Evolutionary conservation across 352 stramenopile species (phyloP), one percentile per base, ranked within the genome.

Genomic region (Globisporangium acanthophoron): DNA sequence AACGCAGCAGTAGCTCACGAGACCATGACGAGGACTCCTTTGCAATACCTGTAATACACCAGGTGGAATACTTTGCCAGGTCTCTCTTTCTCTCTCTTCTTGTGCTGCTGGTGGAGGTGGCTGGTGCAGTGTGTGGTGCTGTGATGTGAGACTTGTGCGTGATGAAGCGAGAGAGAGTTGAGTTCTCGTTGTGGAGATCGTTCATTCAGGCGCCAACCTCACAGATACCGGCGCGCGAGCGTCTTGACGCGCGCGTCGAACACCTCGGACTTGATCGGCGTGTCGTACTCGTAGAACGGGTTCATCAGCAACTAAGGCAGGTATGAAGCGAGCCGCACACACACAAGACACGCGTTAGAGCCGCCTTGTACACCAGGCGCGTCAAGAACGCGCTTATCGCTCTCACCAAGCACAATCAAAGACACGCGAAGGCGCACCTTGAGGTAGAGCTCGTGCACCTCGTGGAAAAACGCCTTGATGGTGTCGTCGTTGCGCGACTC

Each of bases 381-480:
- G 33, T 6, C 33, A 37, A 12, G 33, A 37, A 37, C 33, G 33
- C 33, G 33, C 33, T 12, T 5, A 27, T 27, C 24, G 24, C 24
- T 11, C 33, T 37, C 33, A 2, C 24, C 24, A 27, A 27, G 24
- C 24, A 27, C 24, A 27, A 27, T 37, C 6, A 37, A 37, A 6
- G 33, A 37, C 33, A 11, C 33, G 33, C 33, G 33, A 37, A 37
- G 33, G 33, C 33, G n/a, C 67, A 97, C 88, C 86, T 99, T 98
- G 37, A 99, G 90, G 68, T 98, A 99, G 48, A 98, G 82, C 65
- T 98, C 96, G 65, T 99, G 96, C 24, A 98, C 92, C 48, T 98
- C 96, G 52, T 96, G 82, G 69, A 99, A 99, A 67, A 99, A 99
- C 41, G 85, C 93, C 64, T 95, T 92, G 56, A 99, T 91, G 18